These are phyloP conservation scores for Rhynchosporium secalis DNA, from an alignment of 2,329 filamentous ascomycete genomes.

Conservation along the genomic window DNA sequence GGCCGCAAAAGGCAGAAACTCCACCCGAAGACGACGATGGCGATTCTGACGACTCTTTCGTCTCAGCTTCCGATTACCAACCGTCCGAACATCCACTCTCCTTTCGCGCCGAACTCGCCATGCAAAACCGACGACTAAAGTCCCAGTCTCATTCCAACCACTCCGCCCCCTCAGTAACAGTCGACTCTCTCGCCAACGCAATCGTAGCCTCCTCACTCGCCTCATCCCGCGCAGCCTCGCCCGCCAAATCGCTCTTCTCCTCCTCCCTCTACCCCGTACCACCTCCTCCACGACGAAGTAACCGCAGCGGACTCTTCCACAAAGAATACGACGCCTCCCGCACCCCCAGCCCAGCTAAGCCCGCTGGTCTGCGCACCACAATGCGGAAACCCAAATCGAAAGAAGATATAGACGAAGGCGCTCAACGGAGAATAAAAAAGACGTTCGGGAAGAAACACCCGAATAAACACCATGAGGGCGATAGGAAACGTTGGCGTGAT, in stretches of 20 bases:
- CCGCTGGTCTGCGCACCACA: conserved; percentile 45
- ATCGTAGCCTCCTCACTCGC: conserved; percentile 76
- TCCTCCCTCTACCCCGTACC: conserved; percentile 31
- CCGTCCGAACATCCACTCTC: conserved; percentile 28
- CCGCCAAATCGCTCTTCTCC: conserved; percentile 28
- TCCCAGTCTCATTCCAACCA: conserved; percentile 20
- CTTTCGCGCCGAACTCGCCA: conserved; percentile 33
- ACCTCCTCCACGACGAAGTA: conserved; percentile 36
- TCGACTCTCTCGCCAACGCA: conserved; percentile 69
- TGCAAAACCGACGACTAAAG: conserved; percentile 25
- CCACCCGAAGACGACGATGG: conserved; percentile 24
- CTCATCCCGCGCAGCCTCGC: conserved; percentile 53
- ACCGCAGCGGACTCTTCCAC: conserved; percentile 32
- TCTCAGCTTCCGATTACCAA: conserved; percentile 37
- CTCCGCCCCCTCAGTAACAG: conserved; percentile 45
- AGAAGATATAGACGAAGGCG: conserved; percentile 54
- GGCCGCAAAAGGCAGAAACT: conserved; percentile 10
- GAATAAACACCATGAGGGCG: conserved; percentile 72
- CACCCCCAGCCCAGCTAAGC: conserved; percentile 42
- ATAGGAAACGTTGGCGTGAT: conserved; percentile 75
- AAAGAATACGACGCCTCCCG: conserved; percentile 39
- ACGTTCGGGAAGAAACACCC: conserved; percentile 66
- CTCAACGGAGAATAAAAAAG: conserved; percentile 53
- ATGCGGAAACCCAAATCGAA: conserved; percentile 59
- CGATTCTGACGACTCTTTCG: conserved; percentile 40